A percentile compares a stretch with the other conserved stretches of the same genome.
Conservation (phyloP, 2,329 filamentous ascomycete genomes). For the Aureobasidium lini region DNA sequence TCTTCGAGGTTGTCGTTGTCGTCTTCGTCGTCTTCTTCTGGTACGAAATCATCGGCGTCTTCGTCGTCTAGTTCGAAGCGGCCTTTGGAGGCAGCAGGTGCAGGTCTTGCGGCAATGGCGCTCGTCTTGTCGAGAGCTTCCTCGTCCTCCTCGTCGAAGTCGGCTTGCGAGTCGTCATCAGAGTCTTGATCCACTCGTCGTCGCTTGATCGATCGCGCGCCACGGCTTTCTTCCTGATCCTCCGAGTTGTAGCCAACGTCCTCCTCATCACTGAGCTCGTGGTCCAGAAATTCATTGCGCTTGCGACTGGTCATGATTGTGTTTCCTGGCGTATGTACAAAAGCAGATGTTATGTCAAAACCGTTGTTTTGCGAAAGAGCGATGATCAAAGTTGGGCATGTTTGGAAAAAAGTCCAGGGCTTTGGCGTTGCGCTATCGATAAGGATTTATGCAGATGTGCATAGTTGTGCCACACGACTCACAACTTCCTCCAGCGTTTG, state of each 20-base stretch:
- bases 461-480: not conserved
- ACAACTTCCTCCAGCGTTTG: not conserved
- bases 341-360: not conserved
- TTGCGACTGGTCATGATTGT: slow-evolving; percentile 58
- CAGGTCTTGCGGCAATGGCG: slow-evolving; percentile 5
- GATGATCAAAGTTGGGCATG: not conserved
- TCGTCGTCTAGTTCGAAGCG: slow-evolving; percentile 6
- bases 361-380: not conserved
- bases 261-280: slow-evolving; percentile 35
- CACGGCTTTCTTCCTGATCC: slow-evolving; percentile 58
- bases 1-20: slow-evolving; percentile 13
- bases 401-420: not conserved
- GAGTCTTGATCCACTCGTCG: slow-evolving; percentile 48
- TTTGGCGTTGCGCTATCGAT: not conserved
- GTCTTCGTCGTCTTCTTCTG: slow-evolving; percentile 19
- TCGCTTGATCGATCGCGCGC: slow-evolving; percentile 50
- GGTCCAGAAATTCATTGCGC: slow-evolving; percentile 63
- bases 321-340: not conserved
- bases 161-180: slow-evolving; percentile 25
- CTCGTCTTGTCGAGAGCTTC: slow-evolving; percentile 14
- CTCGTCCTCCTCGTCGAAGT: slow-evolving; percentile 17
- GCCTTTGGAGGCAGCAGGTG: not conserved
- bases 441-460: not conserved
- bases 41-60: slow-evolving; percentile 17
- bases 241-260: slow-evolving; percentile 59